Conservation (phyloP, 306 rosid genomes). For the Astragalus membranaceus region DNA sequence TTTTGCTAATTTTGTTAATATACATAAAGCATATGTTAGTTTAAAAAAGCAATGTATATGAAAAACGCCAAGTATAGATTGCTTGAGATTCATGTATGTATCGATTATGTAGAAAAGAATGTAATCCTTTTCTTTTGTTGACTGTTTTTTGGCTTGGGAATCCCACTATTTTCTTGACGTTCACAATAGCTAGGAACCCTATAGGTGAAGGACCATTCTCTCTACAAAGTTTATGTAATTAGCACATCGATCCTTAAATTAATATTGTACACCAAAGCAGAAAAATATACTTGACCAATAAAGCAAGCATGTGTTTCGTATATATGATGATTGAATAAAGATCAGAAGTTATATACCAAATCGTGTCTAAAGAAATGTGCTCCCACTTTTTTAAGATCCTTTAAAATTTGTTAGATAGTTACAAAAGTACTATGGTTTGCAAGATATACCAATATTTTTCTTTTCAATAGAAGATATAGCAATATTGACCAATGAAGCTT, state of each 20-base stretch:
- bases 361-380: slow-evolving; percentile 12
- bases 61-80: neutral
- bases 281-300: slow-evolving; percentile 40
- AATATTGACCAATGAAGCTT: neutral
- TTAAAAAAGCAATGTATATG: neutral
- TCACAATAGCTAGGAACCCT: slow-evolving; percentile 39
- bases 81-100: slow-evolving; percentile 12
- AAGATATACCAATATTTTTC: too few relatives aligned
- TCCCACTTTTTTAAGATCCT: slow-evolving; percentile 15
- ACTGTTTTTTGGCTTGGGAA: slow-evolving; percentile 51
- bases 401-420: neutral
- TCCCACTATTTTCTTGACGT: slow-evolving; percentile 30
- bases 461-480: neutral
- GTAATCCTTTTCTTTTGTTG: slow-evolving; percentile 22
- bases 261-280: slow-evolving; percentile 25
- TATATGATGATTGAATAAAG: neutral
- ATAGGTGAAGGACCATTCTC: slow-evolving; percentile 29
- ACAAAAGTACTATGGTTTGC: neutral
- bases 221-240: slow-evolving; percentile 2
- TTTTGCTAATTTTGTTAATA: neutral
- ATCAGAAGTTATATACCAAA: neutral
- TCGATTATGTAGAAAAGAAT: neutral
- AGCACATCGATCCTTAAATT: neutral
- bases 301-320: slow-evolving; percentile 27
- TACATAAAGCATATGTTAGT: neutral